These are phyloP conservation scores for Waitea zeae DNA, from an alignment of 1,284 basidiomycete genomes.

Conservation along the genomic window DNA sequence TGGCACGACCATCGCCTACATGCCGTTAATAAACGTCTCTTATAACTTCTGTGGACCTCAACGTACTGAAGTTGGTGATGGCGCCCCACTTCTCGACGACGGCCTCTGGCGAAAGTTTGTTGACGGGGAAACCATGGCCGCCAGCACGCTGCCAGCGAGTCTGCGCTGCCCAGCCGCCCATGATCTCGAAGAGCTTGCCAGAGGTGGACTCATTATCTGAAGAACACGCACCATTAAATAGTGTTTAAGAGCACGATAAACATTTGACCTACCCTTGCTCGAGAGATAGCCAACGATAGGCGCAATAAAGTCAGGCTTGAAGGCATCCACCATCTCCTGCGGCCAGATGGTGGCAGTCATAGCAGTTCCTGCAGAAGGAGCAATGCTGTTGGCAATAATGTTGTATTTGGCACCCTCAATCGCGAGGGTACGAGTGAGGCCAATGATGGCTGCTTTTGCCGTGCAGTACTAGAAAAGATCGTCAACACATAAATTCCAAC, in stretches of 20 bases:
- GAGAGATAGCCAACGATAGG: slow-evolving; percentile 85
- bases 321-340: slow-evolving; percentile 86
- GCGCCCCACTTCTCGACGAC: slow-evolving; percentile 63
- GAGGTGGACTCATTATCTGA: slow-evolving; percentile 59
- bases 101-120: slow-evolving; percentile 64
- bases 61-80: slow-evolving; percentile 71
- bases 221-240: slow-evolving; percentile 4
- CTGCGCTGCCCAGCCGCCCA: slow-evolving; percentile 86
- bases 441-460: slow-evolving; percentile 89
- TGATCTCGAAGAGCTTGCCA: slow-evolving; percentile 76
- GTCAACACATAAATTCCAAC: neutral
- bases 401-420: slow-evolving; percentile 90
- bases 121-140: slow-evolving; percentile 77
- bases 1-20: slow-evolving; percentile 59
- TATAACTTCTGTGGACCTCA: neutral
- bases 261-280: slow-evolving; percentile 45
- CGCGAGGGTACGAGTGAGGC: slow-evolving; percentile 77
- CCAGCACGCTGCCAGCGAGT: slow-evolving; percentile 88
- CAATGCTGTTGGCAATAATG: slow-evolving; percentile 79
- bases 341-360: slow-evolving; percentile 86
- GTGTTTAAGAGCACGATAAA: neutral
- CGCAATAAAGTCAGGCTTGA: slow-evolving; percentile 92
- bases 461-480: slow-evolving; percentile 51
- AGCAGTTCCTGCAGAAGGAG: slow-evolving; percentile 80
- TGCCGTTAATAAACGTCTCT: neutral